Percentiles rank a stretch among this genome's conserved stretches.
phyloP scores from a whole-genome alignment of 768 basidiomycete species.

The Gloeophyllum trabeum region DNA sequence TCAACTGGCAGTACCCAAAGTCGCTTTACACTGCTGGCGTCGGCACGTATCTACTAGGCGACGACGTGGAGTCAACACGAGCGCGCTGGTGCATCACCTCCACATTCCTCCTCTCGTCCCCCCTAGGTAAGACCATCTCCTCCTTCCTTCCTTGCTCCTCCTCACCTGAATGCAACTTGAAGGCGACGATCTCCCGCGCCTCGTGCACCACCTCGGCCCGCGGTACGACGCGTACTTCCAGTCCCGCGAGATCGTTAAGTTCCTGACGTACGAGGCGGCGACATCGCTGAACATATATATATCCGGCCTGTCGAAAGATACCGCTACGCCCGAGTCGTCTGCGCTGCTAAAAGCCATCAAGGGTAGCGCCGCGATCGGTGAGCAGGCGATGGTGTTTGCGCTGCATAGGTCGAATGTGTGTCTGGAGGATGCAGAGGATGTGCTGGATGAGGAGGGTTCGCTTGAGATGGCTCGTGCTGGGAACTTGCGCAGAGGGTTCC shows the following conservation, averaged over 20 bases:
- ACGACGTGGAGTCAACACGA: too few species aligned
- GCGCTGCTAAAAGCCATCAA: constrained; percentile 40
- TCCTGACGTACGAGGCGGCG: constrained; percentile 77
- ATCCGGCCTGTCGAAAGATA: constrained; percentile 22
- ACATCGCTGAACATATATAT: constrained; percentile 79
- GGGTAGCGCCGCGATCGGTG: constrained; percentile 32
- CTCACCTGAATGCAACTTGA: constrained; percentile 5
- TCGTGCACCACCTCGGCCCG: constrained; percentile 76
- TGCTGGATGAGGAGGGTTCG: constrained; percentile 3
- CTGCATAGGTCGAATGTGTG: constrained; percentile 20
- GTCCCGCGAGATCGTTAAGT: constrained; percentile 54
- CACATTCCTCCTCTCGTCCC: constrained; percentile 5
- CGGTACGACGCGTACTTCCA: constrained; percentile 71
- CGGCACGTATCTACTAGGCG: constrained; percentile 45
- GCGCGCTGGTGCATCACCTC: too few species aligned
- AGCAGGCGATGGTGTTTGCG: constrained; percentile 26
- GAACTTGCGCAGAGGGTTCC: too few species aligned
- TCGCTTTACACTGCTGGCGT: constrained; percentile 23
- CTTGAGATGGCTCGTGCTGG: too few species aligned
- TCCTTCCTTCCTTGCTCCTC: too few species aligned
- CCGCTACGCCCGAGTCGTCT: constrained; percentile 16
- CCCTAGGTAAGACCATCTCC: not conserved
- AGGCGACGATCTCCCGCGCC: constrained; percentile 64
- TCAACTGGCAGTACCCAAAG: constrained; percentile 57
- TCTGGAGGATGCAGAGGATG: constrained; percentile 5